Conservation (phyloP, 2,329 filamentous ascomycete species). For the Penicillium glabrum region DNA sequence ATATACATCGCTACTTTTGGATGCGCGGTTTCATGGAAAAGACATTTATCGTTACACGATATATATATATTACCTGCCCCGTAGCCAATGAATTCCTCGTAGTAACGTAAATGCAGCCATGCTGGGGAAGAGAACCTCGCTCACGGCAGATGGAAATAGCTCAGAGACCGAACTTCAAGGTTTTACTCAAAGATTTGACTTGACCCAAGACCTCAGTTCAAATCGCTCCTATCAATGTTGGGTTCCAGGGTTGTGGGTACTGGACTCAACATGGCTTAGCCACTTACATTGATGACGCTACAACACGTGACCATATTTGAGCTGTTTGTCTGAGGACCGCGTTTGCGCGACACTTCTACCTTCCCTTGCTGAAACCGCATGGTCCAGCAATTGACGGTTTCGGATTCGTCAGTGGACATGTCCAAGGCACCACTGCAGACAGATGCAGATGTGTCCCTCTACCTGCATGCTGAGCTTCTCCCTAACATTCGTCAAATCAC, state of each 20-base stretch:
- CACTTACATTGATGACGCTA: too few species aligned
- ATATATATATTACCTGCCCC: too few species aligned
- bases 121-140: too few species aligned
- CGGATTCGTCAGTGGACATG: neutral
- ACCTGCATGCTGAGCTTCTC: conserved; percentile 61
- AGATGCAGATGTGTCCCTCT: conserved; percentile 22
- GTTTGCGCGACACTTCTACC: neutral
- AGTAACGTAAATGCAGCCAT: too few species aligned
- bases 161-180: too few species aligned
- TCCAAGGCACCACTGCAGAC: neutral
- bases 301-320: neutral
- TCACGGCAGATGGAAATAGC: too few species aligned
- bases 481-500: conserved; percentile 62
- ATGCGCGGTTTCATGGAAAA: neutral
- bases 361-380: neutral
- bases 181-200: too few species aligned
- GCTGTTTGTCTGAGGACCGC: neutral
- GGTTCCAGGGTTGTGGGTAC: too few species aligned
- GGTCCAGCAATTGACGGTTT: neutral
- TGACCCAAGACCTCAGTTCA: too few species aligned
- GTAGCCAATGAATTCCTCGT: too few species aligned
- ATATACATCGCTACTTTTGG: neutral
- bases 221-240: too few species aligned
- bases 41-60: neutral
- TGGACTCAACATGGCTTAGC: too few species aligned